phyloP scores from a whole-genome alignment of 2,329 filamentous ascomycete species.

The Colletotrichum karsti region DNA sequence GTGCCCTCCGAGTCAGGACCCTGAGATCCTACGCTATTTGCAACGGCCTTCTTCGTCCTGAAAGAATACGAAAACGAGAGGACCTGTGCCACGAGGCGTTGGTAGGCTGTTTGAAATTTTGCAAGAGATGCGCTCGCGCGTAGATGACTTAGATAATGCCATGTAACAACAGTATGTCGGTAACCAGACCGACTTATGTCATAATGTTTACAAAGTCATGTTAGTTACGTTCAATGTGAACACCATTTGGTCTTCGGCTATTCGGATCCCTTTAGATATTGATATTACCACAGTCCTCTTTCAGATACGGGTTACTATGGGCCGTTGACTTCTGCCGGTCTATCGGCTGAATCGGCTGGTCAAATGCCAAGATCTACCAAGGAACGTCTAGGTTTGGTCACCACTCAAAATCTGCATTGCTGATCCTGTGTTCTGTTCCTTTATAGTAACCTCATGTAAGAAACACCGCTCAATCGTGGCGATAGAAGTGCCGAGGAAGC shows the following conservation, averaged over 20 bases:
- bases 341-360: neutral
- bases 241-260: no score
- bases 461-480: no score
- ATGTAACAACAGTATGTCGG: neutral
- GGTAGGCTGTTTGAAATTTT: neutral
- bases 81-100: neutral
- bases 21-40: conserved; percentile 35
- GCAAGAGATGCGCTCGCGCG: neutral
- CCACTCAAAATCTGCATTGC: no score
- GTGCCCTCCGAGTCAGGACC: conserved; percentile 51
- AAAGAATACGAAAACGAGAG: no score
- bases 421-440: no score
- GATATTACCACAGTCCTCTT: no score
- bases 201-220: neutral
- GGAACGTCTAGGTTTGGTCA: no score
- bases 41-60: neutral
- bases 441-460: no score
- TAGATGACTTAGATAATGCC: neutral
- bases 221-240: neutral
- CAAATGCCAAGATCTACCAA: conserved; percentile 3
- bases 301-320: no score
- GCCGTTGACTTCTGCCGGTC: conserved; percentile 14
- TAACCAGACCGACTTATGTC: neutral
- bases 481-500: no score
- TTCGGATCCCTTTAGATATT: no score